Evolutionary conservation across 2,329 filamentous ascomycete species (phyloP).

Genomic region (Fusarium ambrosium): DNA sequence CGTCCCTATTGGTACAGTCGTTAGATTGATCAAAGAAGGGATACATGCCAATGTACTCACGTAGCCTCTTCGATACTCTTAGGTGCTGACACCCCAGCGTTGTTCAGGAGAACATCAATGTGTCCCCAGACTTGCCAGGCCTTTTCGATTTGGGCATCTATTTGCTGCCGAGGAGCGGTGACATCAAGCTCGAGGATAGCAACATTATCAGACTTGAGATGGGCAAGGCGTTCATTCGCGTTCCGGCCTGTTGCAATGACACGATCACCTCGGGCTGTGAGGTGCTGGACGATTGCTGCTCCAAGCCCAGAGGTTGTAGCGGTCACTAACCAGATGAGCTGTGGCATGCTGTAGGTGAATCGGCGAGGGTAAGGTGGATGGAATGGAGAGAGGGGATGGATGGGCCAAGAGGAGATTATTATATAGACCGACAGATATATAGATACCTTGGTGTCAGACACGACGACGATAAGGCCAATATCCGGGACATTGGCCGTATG

Average conservation of each 20-base stretch:
- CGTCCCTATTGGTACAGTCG: slow-evolving; percentile 33
- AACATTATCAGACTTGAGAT: slow-evolving; percentile 46
- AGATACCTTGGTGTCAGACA: neutral
- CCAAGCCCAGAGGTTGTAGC: slow-evolving; percentile 51
- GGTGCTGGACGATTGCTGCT: slow-evolving; percentile 34
- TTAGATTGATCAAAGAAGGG: neutral
- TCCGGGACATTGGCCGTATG: neutral
- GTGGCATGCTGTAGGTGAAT: neutral
- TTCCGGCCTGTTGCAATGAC: slow-evolving; percentile 50
- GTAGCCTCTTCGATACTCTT: slow-evolving; percentile 48
- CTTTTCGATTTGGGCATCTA: slow-evolving; percentile 41
- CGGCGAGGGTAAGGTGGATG: neutral
- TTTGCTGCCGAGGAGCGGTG: slow-evolving; percentile 30
- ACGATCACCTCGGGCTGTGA: slow-evolving; percentile 47
- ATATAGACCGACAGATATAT: neutral
- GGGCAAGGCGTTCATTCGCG: slow-evolving; percentile 40
- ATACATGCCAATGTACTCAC: slow-evolving; percentile 35
- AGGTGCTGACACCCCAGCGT: slow-evolving; percentile 50
- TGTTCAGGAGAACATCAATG: slow-evolving; percentile 52
- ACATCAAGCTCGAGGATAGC: slow-evolving; percentile 51
- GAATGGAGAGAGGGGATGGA: neutral
- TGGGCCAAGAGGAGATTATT: neutral
- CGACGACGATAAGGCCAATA: neutral
- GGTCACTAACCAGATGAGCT: slow-evolving; percentile 51
- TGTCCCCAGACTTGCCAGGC: slow-evolving; percentile 51